A percentile compares a stretch with the other conserved stretches of the same genome.
phyloP scores from a whole-genome alignment of 2,329 filamentous ascomycete species.

The Cladophialophora carrionii region DNA sequence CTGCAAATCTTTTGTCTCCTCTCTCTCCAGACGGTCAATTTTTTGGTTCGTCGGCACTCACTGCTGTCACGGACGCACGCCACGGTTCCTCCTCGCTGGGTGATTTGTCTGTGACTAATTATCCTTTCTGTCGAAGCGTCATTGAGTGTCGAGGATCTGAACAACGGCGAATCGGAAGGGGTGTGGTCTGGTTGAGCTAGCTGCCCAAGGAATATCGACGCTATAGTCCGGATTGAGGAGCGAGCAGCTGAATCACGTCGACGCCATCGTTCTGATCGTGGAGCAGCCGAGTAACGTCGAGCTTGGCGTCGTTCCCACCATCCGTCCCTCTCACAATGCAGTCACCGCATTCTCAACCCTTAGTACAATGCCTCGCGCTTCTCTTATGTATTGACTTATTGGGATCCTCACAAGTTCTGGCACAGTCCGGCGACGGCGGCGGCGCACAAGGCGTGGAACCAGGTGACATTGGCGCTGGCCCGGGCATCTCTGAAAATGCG shows the following conservation, averaged over 20 bases:
- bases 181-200: background rate
- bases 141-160: too few relatives aligned
- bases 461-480: constrained; percentile 39
- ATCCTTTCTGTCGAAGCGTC: background rate
- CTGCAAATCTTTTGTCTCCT: too few relatives aligned
- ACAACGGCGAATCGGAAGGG: background rate
- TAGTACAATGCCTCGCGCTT: constrained; percentile 12
- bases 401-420: constrained; percentile 15
- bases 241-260: too few relatives aligned
- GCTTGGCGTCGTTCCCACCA: background rate
- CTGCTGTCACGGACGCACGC: background rate
- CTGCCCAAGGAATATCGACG: background rate
- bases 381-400: constrained; percentile 21
- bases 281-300: background rate
- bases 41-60: too few relatives aligned
- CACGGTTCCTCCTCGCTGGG: too few relatives aligned
- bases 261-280: background rate
- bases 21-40: too few relatives aligned
- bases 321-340: constrained; percentile 2
- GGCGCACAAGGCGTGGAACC: constrained; percentile 34
- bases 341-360: background rate
- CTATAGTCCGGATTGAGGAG: background rate
- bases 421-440: constrained; percentile 35
- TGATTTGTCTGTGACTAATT: background rate
- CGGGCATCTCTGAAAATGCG: constrained; percentile 51